A percentile compares a stretch with the other conserved stretches of the same genome.
Evolutionary conservation across 1,284 basidiomycete species (phyloP).

Genomic region (Apiotrichum montevideense): DNA sequence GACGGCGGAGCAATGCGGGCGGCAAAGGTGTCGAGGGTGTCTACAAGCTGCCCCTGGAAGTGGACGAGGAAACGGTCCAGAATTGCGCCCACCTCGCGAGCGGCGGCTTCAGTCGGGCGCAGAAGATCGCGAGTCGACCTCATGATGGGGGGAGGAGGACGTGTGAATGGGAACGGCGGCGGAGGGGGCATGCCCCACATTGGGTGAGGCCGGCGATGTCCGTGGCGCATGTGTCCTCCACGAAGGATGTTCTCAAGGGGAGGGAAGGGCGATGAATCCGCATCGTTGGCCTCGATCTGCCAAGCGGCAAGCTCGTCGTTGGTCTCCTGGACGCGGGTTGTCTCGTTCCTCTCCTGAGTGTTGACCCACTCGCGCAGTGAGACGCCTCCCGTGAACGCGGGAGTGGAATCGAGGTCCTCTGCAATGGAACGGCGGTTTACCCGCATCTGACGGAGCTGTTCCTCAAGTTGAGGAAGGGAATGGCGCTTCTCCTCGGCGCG

Average conservation of each 20-base stretch:
- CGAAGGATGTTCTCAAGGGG: conserved; percentile 34
- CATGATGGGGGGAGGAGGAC: neutral
- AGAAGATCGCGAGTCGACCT: conserved; percentile 12
- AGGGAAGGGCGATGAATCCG: conserved; percentile 25
- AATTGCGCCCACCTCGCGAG: conserved; percentile 38
- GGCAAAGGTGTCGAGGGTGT: conserved; percentile 32
- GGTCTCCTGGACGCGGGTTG: conserved; percentile 15
- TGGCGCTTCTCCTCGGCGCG: conserved; percentile 34
- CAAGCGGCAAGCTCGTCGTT: conserved; percentile 37
- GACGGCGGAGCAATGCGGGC: conserved; percentile 13
- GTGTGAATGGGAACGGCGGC: neutral
- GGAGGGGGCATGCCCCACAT: conserved; percentile 3
- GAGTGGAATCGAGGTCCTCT: conserved; percentile 24
- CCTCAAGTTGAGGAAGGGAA: conserved; percentile 23
- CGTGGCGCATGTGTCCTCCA: neutral
- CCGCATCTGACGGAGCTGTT: conserved; percentile 17
- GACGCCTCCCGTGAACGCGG: conserved; percentile 10
- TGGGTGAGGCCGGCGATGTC: conserved; percentile 5
- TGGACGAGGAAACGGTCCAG: conserved; percentile 44
- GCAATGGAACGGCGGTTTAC: conserved; percentile 19
- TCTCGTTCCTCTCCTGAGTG: conserved; percentile 9
- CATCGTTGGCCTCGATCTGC: conserved; percentile 22
- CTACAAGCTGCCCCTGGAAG: conserved; percentile 42
- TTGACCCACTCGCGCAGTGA: conserved; percentile 28
- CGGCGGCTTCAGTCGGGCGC: conserved; percentile 5